phyloP scores from a whole-genome alignment of 2,329 filamentous ascomycete genomes.

The Lachnellula subtilissima region DNA sequence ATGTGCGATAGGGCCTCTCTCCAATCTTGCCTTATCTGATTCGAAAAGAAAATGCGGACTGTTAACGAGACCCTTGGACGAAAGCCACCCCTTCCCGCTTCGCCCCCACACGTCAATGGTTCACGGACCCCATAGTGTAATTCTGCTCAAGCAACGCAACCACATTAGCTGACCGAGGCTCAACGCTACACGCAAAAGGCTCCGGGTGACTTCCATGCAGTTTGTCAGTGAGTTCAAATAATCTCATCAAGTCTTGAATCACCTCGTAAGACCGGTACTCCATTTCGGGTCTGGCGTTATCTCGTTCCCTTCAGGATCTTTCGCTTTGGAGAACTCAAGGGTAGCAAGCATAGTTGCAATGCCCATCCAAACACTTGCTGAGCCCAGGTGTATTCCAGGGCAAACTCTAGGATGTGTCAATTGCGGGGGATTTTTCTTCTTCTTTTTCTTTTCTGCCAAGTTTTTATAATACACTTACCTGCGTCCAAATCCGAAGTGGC shows the following conservation, averaged over 20 bases:
- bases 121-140: too few relatives aligned
- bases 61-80: too few relatives aligned
- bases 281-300: constrained; percentile 11
- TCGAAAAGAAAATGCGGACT: too few relatives aligned
- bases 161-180: too few relatives aligned
- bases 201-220: too few relatives aligned
- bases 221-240: too few relatives aligned
- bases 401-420: constrained; percentile 36
- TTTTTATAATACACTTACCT: not conserved
- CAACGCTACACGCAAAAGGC: too few relatives aligned
- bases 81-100: too few relatives aligned
- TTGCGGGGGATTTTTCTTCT: not conserved
- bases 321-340: constrained; percentile 31
- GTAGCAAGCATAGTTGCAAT: constrained; percentile 37
- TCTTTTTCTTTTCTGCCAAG: not conserved
- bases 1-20: too few relatives aligned
- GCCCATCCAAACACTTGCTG: constrained; percentile 37
- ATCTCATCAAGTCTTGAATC: not conserved
- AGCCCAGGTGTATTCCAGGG: constrained; percentile 45
- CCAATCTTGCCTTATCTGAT: too few relatives aligned
- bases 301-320: constrained; percentile 33
- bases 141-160: too few relatives aligned
- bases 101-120: too few relatives aligned
- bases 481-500: constrained; percentile 49
- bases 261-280: constrained; percentile 4